Evolutionary conservation across 495 filamentous ascomycete species (phyloP), one percentile per base, ranked within the genome.

Genomic region (Lasiosphaeriaceae sp.): DNA sequence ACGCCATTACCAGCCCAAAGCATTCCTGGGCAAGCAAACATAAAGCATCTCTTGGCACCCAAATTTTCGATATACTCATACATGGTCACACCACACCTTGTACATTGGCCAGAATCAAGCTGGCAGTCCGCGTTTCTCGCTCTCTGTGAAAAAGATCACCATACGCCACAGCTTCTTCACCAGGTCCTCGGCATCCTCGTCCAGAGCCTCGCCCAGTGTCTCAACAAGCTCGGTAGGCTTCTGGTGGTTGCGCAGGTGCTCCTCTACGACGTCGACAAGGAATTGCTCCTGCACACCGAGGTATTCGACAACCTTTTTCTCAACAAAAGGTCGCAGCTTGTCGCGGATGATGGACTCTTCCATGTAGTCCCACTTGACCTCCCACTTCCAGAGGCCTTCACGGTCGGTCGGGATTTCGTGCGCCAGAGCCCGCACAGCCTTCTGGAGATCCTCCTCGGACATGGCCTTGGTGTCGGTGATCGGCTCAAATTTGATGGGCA

Each of bases 141-240:
- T 88, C 74, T 98, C 94, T 23, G 90, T 93, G 65, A 92, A 97
- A 86, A 97, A 97, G 69, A 97, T 96, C 49, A 96, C 83, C 92
- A 97, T 95, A 46, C 94, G 83, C 94, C 94, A 98, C 24, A 98
- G 80, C 74, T 97, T 97, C 82, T 89, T 93, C 19, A 97, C 94
- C 61, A 98, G 75, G 11, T 86, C 88, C 70, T 96, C 92, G 3
- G 92, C 92, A 63, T 97, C 95, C 67, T 98, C 94, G 68, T 96
- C 94, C 56, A 98, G 72, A 39, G 90, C 90, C 89, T 88, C 89
- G 67, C 87, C 87, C 43, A 98, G 70, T 58, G 93, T 86, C 61
- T 89, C 88, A 20, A 96, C 90, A 59, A 98, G 71, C 37, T 89
- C 89, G 67, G 85, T 82, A 21, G 94, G 92, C 59, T 78, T 79